Conservation (phyloP, 1,139 yeast species). For the Groenewaldozyma sp. region DNA sequence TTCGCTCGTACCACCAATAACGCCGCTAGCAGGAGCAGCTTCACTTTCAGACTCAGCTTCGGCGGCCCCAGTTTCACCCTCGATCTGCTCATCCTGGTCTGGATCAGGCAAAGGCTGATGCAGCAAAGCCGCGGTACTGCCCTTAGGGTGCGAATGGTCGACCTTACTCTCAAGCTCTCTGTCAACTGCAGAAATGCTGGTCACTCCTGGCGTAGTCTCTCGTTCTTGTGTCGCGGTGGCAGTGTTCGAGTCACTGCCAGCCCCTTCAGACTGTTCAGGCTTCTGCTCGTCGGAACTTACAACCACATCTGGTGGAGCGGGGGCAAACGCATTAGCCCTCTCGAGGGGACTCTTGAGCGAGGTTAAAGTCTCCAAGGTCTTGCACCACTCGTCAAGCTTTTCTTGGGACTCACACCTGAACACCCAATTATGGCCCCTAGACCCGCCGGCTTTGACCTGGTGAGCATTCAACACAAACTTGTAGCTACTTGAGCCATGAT, state of each 20-base stretch:
- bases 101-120: background rate
- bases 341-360: conserved; percentile 24
- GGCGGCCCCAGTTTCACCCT: background rate
- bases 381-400: conserved; percentile 76
- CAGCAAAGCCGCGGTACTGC: background rate
- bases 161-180: background rate
- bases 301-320: conserved; percentile 16
- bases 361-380: conserved; percentile 61
- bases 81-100: too few relatives aligned
- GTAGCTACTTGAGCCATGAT: conserved; percentile 53
- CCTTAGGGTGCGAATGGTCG: background rate
- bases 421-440: conserved; percentile 86
- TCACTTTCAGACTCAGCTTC: background rate
- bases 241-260: conserved; percentile 13
- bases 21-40: conserved; percentile 3
- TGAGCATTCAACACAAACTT: conserved; percentile 76
- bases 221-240: too few relatives aligned
- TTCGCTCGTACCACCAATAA: background rate
- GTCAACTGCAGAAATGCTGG: background rate
- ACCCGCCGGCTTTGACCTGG: conserved; percentile 40
- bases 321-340: conserved; percentile 14
- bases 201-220: background rate
- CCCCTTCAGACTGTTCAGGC: conserved; percentile 11
- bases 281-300: conserved; percentile 21
- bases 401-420: conserved; percentile 77